Evolutionary conservation across 2,329 filamentous ascomycete genomes (phyloP).

Genomic region (Helicocarpus griseus): DNA sequence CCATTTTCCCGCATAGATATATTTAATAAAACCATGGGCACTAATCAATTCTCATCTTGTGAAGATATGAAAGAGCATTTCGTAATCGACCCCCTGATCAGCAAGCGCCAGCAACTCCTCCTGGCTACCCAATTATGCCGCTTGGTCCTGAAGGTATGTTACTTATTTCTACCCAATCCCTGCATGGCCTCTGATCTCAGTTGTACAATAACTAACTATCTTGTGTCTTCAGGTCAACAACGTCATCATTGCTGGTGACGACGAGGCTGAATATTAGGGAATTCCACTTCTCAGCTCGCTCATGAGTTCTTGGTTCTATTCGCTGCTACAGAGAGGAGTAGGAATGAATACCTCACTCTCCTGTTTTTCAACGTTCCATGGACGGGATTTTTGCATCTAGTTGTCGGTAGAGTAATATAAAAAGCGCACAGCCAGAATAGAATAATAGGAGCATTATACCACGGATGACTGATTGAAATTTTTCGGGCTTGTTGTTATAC

Average conservation of each 20-base stretch:
- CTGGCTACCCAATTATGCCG: constrained; percentile 94
- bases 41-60: constrained; percentile 7
- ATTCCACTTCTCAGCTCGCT: background rate
- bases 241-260: constrained; percentile 80
- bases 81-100: constrained; percentile 95
- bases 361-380: background rate
- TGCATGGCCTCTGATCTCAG: background rate
- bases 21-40: background rate
- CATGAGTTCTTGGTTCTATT: background rate
- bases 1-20: background rate
- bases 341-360: background rate
- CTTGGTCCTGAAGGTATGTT: constrained; percentile 81
- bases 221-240: constrained; percentile 58
- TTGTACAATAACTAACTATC: constrained; percentile 12
- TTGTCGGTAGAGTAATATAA: background rate
- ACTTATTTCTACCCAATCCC: background rate
- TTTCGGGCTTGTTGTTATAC: background rate
- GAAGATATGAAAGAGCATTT: constrained; percentile 93
- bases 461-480: too few relatives aligned
- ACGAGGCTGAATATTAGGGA: constrained; percentile 75
- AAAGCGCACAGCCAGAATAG: background rate
- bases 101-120: constrained; percentile 94
- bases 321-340: background rate
- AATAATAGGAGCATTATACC: background rate
- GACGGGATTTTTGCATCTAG: background rate